Evolutionary conservation across 2,329 filamentous ascomycete species (phyloP).

Genomic region (Sordariomycetes sp.): DNA sequence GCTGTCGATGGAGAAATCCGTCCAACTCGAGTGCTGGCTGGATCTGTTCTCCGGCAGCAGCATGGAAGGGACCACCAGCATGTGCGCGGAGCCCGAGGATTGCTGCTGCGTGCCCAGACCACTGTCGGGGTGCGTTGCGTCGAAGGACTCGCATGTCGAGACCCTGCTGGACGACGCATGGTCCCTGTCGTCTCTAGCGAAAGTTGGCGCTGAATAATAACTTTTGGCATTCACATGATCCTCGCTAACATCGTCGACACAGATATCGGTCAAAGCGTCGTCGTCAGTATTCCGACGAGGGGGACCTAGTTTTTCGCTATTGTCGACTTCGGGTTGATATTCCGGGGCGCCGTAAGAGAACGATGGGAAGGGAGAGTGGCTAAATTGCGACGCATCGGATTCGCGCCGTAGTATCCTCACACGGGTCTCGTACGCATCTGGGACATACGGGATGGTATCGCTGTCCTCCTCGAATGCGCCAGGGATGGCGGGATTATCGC

Average conservation of each 20-base stretch:
- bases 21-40: conserved; percentile 47
- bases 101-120: conserved; percentile 5
- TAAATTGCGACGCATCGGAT: conserved; percentile 14
- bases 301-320: conserved; percentile 10
- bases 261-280: conserved; percentile 14
- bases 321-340: conserved; percentile 21
- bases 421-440: conserved; percentile 27
- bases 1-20: conserved; percentile 44
- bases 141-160: conserved; percentile 26
- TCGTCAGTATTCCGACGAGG: conserved; percentile 15
- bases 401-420: conserved; percentile 35
- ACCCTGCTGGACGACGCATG: conserved; percentile 18
- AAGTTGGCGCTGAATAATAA: background rate
- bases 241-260: conserved; percentile 12
- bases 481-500: conserved; percentile 8
- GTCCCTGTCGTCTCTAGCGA: background rate
- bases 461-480: conserved; percentile 21
- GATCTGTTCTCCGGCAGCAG: conserved; percentile 28
- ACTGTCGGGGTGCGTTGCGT: conserved; percentile 14
- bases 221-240: conserved; percentile 16
- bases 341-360: conserved; percentile 20
- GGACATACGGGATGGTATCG: conserved; percentile 23
- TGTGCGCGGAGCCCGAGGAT: conserved; percentile 24
- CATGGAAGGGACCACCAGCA: conserved; percentile 31
- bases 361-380: conserved; percentile 3